Base-by-base conservation (phyloP, 768 basidiomycete species). In the Boletus sensibilis region DNA sequence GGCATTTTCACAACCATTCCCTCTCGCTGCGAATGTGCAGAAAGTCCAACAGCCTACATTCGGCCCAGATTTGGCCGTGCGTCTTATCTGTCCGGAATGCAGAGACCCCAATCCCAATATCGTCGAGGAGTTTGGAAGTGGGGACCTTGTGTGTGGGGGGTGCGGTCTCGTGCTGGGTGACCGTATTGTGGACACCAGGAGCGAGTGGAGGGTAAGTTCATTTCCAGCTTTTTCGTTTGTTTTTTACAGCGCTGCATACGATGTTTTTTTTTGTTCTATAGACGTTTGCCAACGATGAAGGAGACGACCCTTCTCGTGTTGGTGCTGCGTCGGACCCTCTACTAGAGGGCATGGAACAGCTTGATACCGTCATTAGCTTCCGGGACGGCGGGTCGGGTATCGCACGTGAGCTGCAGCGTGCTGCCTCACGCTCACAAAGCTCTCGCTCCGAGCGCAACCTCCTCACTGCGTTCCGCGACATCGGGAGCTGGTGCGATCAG, bases 231-330 rank as follows among this genome's bases (percentile, higher is more conserved):
- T 58, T 61, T 57, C 25, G 50, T 59, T 61, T 61, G 57, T 50
- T 37, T 47, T 49, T 44, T 29, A 25, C 54, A 43, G 57, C 39
- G 40, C 61, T 68, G 66, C 63, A 71, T 56, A 59, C 68, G 53
- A 65, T 42, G 14, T 60, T 53, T 20, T 38, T 23, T 52, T 45
- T 54, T 43, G 14, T 45, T 50, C 48, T 58, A n/a, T 77, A 98
- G 91, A 98, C 97, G 58, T 99, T 99, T 74, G 97, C 97, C 62
- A 97, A 98, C 70, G 96, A 98, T 66, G 97, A 99, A 79, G 95
- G 96, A 59, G 96, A 98, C 72, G 97, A 99, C 72, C 97, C 97
- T 60, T 98, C 97, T 63, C 97, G 97, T 89, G 97, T 99, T 64
- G 97, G 97, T 76, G 94, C 93, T 52, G 94, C 94, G 42, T 85